Evolutionary conservation across 2,329 filamentous ascomycete genomes (phyloP).

Genomic region (Pseudopithomyces chartarum): DNA sequence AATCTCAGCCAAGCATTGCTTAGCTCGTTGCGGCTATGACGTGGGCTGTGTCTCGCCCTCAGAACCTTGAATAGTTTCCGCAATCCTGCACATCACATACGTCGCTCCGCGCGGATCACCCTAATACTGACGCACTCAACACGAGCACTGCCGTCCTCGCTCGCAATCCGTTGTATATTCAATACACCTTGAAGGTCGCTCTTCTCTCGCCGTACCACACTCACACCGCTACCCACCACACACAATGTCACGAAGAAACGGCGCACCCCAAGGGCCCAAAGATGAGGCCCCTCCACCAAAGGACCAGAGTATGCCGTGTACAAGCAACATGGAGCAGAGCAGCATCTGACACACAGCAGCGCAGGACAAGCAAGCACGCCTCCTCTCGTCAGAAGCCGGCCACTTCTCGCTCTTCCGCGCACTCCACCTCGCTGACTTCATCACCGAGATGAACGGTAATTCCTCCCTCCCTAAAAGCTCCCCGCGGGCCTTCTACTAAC

Average conservation of each 20-base stretch:
- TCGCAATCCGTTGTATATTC: background rate
- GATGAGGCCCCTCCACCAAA: conserved; percentile 41
- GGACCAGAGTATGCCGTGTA: conserved; percentile 49
- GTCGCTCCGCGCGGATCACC: background rate
- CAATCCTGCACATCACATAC: conserved; percentile 2
- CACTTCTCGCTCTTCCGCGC: conserved; percentile 68
- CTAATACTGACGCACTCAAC: conserved; percentile 5
- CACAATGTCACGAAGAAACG: conserved; percentile 68
- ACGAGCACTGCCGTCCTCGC: background rate
- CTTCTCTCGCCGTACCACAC: background rate
- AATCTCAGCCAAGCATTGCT: conserved; percentile 5
- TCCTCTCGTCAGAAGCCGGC: conserved; percentile 70
- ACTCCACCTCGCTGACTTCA: conserved; percentile 80
- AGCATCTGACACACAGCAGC: conserved; percentile 48
- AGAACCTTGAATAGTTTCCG: conserved; percentile 8
- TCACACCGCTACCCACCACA: background rate
- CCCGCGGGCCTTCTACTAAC: no score
- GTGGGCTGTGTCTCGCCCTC: background rate
- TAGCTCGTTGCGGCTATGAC: conserved; percentile 13
- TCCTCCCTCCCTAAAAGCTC: background rate
- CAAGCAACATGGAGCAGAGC: background rate
- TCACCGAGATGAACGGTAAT: conserved; percentile 78
- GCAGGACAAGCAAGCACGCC: conserved; percentile 75
- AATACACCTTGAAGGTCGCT: background rate
- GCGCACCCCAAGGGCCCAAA: conserved; percentile 56